Base-by-base conservation (phyloP, 2,329 filamentous ascomycete species). In the Westerdykella sp. region DNA sequence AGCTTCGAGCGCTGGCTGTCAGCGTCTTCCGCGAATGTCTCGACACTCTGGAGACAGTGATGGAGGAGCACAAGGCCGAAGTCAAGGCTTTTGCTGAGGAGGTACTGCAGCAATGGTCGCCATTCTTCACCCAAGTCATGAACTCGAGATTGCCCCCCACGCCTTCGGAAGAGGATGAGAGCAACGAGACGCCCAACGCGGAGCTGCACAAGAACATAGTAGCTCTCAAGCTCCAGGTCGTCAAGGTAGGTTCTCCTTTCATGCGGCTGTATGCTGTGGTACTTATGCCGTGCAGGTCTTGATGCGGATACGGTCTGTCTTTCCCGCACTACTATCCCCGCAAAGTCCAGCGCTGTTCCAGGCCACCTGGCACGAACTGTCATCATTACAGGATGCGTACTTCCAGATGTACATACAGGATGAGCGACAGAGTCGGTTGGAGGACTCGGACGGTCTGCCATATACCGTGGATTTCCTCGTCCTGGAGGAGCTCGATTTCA, bases 401-500 rank as follows among this genome's bases (percentile, higher is more conserved):
- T 80, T 87, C 52, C 75, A 84, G 50, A 82, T 95, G 60, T 98
- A 94, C 67, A 87, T 97, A 54, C 77, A 85, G 42, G 83, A 87
- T 50, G 87, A 91, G 54, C 80, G 85, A 37, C 90, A 97, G 68
- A 87, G 89, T 42, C 82, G 91, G 31, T 70, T 97, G 28, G 90
- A 95, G 65, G 90, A 96, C 64, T 80, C 85, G 3, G 91, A 98
- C 63, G 83, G 83, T 34, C 75, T 98, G n/a, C 89, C 91, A 0
- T 96, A 95, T 67, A 95, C 90, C 1, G 75, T 98, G 18, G 93
- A 98, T 67, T 93, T 95, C 60, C 77, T 98, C 40, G 82, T 97
- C 3, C 73, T 97, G 6, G 93, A 98, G 66, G 90, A 97, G 66
- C 75, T 98, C 18, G 93, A 98, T 67, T 90, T 97, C 60, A 79